Percentiles rank a stretch among this genome's conserved stretches.
Conservation (phyloP, 192 early-diverging fungal species). For the Mortierella hygrophila region DNA sequence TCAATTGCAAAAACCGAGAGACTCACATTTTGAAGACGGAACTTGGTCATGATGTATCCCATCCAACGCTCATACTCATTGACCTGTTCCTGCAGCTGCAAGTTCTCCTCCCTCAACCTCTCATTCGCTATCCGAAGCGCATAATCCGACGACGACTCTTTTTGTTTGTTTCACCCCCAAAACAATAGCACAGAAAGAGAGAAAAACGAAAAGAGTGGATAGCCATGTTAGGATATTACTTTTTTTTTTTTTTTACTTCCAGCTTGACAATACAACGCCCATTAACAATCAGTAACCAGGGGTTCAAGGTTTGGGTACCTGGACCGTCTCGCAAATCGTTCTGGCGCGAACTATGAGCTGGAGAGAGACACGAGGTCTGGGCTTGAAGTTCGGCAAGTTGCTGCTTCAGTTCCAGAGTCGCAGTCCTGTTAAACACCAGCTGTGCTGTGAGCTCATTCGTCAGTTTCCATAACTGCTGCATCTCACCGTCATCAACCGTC, state of each 20-base stretch:
- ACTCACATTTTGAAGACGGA: slow-evolving; percentile 50
- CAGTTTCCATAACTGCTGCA: slow-evolving; percentile 60
- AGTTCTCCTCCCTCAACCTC: slow-evolving; percentile 36
- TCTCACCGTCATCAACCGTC: slow-evolving; percentile 58
- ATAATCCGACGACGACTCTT: slow-evolving; percentile 8
- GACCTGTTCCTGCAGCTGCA: slow-evolving; percentile 42
- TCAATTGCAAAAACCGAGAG: not conserved
- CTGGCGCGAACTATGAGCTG: not conserved
- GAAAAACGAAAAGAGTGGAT: too few species aligned
- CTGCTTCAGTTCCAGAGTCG: slow-evolving; percentile 36
- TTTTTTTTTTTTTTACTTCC: too few species aligned
- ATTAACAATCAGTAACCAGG: too few species aligned
- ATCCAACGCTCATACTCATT: slow-evolving; percentile 48
- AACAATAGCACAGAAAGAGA: not conserved
- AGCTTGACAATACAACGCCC: not conserved
- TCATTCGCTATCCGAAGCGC: slow-evolving; percentile 45
- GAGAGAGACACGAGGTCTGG: not conserved
- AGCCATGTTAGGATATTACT: too few species aligned
- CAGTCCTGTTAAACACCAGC: slow-evolving; percentile 56
- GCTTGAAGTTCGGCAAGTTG: slow-evolving; percentile 58
- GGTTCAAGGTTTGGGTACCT: not conserved
- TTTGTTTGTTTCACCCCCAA: not conserved
- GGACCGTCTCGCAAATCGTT: not conserved
- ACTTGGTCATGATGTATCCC: slow-evolving; percentile 52
- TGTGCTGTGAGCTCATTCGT: slow-evolving; percentile 62